Evolutionary conservation across 2,329 filamentous ascomycete species (phyloP).

Genomic region (Phialemonium atrogriseum): DNA sequence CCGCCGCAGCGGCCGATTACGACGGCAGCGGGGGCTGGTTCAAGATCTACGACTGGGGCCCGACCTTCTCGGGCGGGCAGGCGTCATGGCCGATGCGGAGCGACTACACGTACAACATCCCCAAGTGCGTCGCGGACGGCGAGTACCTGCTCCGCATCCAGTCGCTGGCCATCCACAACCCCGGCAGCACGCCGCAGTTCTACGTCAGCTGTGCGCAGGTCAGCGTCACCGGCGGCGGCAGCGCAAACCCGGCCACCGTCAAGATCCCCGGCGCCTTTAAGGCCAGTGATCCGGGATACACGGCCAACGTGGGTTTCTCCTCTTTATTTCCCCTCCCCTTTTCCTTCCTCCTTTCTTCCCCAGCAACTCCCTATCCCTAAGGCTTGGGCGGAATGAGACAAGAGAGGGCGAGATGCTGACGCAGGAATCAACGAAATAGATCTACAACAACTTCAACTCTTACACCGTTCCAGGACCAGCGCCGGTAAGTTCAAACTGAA

Average conservation of each 20-base stretch:
- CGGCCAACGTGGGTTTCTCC: conserved; percentile 28
- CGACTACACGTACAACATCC: conserved; percentile 34
- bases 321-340: neutral
- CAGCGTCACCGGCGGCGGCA: conserved; percentile 32
- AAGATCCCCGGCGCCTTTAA: conserved; percentile 34
- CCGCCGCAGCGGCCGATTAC: conserved; percentile 24
- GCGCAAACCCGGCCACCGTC: conserved; percentile 21
- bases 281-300: conserved; percentile 34
- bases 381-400: neutral
- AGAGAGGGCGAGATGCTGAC: neutral
- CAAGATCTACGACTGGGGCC: conserved; percentile 30
- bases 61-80: conserved; percentile 14
- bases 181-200: conserved; percentile 36
- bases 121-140: conserved; percentile 42
- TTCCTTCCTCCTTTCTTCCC: conserved; percentile 1
- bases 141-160: conserved; percentile 54
- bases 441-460: conserved; percentile 15
- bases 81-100: conserved; percentile 22
- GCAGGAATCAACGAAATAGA: conserved; percentile 9
- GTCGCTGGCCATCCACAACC: conserved; percentile 52
- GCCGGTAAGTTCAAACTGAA: too few species aligned
- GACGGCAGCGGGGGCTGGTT: conserved; percentile 33
- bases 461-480: conserved; percentile 17
- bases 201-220: conserved; percentile 39
- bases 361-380: conserved; percentile 9